phyloP scores from a whole-genome alignment of 768 basidiomycete genomes.

The Lactifluus subvellereus region DNA sequence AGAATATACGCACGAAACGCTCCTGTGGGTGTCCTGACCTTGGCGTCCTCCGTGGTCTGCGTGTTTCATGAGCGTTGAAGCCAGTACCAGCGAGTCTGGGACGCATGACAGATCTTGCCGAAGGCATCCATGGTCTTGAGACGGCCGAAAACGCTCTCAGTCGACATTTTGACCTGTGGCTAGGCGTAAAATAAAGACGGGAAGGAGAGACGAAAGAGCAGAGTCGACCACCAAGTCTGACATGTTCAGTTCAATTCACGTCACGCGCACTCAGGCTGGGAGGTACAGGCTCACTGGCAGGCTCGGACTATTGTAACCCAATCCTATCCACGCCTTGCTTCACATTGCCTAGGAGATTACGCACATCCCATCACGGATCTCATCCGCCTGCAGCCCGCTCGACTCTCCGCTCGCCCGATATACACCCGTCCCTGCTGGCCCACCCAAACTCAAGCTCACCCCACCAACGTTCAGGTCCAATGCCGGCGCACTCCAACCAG shows the following conservation, averaged over 20 bases:
- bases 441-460: slow-evolving; percentile 92
- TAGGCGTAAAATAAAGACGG: neutral
- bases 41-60: slow-evolving; percentile 98
- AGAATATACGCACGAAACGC: slow-evolving; percentile 62
- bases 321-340: slow-evolving; percentile 74
- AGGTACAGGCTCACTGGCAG: too few species aligned
- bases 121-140: slow-evolving; percentile 97
- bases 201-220: neutral
- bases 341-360: slow-evolving; percentile 85
- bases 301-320: slow-evolving; percentile 11
- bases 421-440: slow-evolving; percentile 72
- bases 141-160: slow-evolving; percentile 66
- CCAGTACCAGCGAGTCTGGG: neutral
- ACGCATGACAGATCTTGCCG: slow-evolving; percentile 70
- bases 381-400: slow-evolving; percentile 71
- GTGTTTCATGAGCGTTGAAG: neutral
- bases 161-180: slow-evolving; percentile 41
- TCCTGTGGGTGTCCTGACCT: slow-evolving; percentile 95
- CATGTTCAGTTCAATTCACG: too few species aligned
- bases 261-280: too few species aligned
- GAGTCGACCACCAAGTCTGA: too few species aligned
- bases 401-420: slow-evolving; percentile 76
- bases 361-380: slow-evolving; percentile 84
- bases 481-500: slow-evolving; percentile 65
- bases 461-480: slow-evolving; percentile 88